These are phyloP conservation scores for Lactarius quietus DNA, from an alignment of 768 basidiomycete genomes.

Conservation along the genomic window DNA sequence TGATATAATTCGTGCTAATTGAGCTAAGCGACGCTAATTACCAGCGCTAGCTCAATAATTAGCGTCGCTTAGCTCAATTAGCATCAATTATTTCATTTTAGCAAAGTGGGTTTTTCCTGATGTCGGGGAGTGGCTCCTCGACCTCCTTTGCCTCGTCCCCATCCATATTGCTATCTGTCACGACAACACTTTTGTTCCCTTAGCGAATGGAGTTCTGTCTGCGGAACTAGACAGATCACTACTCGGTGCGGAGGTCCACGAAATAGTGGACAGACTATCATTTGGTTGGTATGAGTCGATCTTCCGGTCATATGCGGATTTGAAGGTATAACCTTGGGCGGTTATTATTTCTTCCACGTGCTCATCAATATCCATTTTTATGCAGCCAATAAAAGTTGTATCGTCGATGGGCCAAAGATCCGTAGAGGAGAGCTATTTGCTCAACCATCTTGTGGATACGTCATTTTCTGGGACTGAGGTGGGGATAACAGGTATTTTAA, in stretches of 20 bases:
- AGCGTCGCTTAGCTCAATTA: no score
- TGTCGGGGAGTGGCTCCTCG: slow-evolving; percentile 61
- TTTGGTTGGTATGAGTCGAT: slow-evolving; percentile 66
- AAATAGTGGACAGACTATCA: slow-evolving; percentile 52
- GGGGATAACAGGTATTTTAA: slow-evolving; percentile 46
- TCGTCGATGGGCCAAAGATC: slow-evolving; percentile 70
- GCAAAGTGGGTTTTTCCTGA: no score
- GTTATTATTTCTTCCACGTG: not conserved
- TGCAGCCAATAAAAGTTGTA: slow-evolving; percentile 57
- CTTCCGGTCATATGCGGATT: slow-evolving; percentile 58
- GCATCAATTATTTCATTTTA: no score
- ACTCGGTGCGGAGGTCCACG: slow-evolving; percentile 57
- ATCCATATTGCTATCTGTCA: slow-evolving; percentile 58
- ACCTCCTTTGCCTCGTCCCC: slow-evolving; percentile 57
- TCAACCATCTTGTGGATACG: slow-evolving; percentile 60
- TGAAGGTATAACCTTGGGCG: slow-evolving; percentile 38
- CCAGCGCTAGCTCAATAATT: no score
- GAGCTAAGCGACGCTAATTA: no score
- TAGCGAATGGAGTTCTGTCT: slow-evolving; percentile 2
- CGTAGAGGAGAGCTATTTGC: slow-evolving; percentile 54
- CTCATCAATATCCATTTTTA: not conserved
- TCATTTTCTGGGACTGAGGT: slow-evolving; percentile 65
- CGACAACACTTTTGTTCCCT: slow-evolving; percentile 10
- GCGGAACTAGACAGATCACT: slow-evolving; percentile 44
- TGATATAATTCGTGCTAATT: no score